Evolutionary conservation across 441 rosid species (phyloP), one percentile per base, ranked within the genome.

Genomic region (Populus tomentosa): DNA sequence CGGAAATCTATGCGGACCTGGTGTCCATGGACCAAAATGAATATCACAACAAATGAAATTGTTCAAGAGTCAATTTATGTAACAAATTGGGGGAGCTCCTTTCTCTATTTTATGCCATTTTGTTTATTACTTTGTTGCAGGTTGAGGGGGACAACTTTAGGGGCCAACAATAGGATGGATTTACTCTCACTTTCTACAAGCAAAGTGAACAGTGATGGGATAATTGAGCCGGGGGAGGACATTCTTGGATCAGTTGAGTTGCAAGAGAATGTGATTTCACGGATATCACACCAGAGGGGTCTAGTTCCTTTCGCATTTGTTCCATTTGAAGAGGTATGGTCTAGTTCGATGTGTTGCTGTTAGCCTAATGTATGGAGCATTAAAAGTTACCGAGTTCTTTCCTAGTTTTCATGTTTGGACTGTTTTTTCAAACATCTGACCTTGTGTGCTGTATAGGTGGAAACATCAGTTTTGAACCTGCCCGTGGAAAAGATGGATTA

Each of bases 401-500:
- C 32, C 42, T n/a, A 66, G 8, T 13, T 10, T 10, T 59, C n/a
- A 18, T 50, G 21, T 46, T 28, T 66, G 30, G 30, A 21, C 67
- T 64, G 24, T 53, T 30, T 30, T 50, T 10, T 10, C 2, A 21
- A 35, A 14, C 46, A 26, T 68, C 20, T 26, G 28, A 21, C 33
- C 36, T 64, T 36, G 38, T 70, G 50, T 42, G 14, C 59, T n/a
- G 35, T 68, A 30, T 69, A 92, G 99, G 98, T 86, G 74, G 99
- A 93, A 26, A 86, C 85, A 78, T 90, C 95, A 6, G 94, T 91
- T 69, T 78, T 95, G 80, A 93, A 95, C 84, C 91, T 95, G 28
- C 97, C 96, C 0, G 95, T 92, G 67, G 98, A 95, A 53, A 91
- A 95, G 87, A 95, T 95, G 99, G 98, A 95, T 84, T 93, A 87